Percentiles rank a stretch among this genome's conserved stretches.
phyloP scores from a whole-genome alignment of 352 stramenopile genomes.

The Phytophthora foliorum region DNA sequence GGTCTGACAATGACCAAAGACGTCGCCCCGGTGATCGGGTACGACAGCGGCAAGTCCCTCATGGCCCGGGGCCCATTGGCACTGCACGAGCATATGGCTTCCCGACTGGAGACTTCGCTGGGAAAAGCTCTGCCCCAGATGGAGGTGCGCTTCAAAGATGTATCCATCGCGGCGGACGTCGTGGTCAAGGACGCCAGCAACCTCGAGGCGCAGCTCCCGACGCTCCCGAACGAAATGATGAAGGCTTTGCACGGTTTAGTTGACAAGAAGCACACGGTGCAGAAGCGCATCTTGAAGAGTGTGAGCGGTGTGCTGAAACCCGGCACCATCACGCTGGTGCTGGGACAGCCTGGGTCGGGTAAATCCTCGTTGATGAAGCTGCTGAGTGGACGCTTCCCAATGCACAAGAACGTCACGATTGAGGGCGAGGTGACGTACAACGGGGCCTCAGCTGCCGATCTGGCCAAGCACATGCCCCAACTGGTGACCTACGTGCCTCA shows the following conservation, averaged over 20 bases:
- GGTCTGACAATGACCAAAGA: neutral
- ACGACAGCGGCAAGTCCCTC: conserved; percentile 17
- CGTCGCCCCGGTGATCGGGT: conserved; percentile 5
- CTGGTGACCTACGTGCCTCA: conserved; percentile 41
- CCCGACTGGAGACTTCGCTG: conserved; percentile 31
- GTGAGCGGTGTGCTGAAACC: conserved; percentile 37
- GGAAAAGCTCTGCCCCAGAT: conserved; percentile 34
- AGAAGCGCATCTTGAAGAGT: conserved; percentile 36
- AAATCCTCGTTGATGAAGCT: conserved; percentile 35
- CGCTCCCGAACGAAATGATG: conserved; percentile 8
- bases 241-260: neutral
- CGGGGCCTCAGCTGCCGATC: conserved; percentile 4
- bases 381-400: conserved; percentile 31
- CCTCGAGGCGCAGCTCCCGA: conserved; percentile 36
- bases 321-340: conserved; percentile 8
- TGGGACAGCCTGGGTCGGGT: conserved; percentile 7
- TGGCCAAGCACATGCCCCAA: conserved; percentile 26
- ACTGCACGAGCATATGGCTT: conserved; percentile 23
- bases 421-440: conserved; percentile 41
- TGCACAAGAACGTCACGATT: conserved; percentile 25
- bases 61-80: conserved; percentile 9
- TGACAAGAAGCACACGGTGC: conserved; percentile 31
- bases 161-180: conserved; percentile 22
- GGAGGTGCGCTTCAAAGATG: conserved; percentile 39
- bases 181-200: conserved; percentile 12